Base-by-base conservation (phyloP, 2,329 filamentous ascomycete species). In the Xylariaceae sp. region DNA sequence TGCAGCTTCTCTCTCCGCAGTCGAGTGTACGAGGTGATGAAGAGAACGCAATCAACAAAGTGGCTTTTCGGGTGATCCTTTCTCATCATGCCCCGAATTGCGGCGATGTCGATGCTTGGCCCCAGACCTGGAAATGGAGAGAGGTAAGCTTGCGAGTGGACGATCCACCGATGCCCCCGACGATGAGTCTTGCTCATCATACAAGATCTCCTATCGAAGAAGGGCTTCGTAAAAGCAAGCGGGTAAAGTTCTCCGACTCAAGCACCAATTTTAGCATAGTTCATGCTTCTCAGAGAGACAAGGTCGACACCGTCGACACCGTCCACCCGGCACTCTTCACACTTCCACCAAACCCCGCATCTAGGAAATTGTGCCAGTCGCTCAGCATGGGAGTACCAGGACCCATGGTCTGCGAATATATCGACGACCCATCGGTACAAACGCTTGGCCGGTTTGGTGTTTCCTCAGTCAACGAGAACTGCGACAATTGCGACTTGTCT, bases 121-220 rank as follows among this genome's bases (percentile, higher is more conserved):
- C 35, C 12, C 11, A 2, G 6, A 44, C 9, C 19, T 41, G 41
- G 47, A 18, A 35, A 7, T 45, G 47, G 47, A 49, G 40, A 32
- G 42, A 44, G 12, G 42, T 49, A 14, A 44, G 39, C 35, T 40
- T 49, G 14, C 47, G 44, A n/a, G 42, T 45, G 30, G 47, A 44
- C 33, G 11, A 40, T 32, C 6, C 33, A 19, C 39, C 33, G 14
- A n/a, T 2, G 15, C 32, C 2, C 11, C 15, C 15, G 19, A 32
- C 33, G 11, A 30, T 9, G 17, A 9, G 30, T 4, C 6, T 35
- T 27, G 19, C 11, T 35, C 35, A 22, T n/a, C 22, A 12, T 14
- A 3, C 12, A 36, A 36, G 33, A 5, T 12, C 33, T 15, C 33
- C 33, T 36, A 9, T 36, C 15, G 12, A 36, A 36, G 33, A 36